Evolutionary conservation across 805 yeast species (phyloP), one percentile per base, ranked within the genome.

Genomic region (Vanderwaltozyma yarrowii): DNA sequence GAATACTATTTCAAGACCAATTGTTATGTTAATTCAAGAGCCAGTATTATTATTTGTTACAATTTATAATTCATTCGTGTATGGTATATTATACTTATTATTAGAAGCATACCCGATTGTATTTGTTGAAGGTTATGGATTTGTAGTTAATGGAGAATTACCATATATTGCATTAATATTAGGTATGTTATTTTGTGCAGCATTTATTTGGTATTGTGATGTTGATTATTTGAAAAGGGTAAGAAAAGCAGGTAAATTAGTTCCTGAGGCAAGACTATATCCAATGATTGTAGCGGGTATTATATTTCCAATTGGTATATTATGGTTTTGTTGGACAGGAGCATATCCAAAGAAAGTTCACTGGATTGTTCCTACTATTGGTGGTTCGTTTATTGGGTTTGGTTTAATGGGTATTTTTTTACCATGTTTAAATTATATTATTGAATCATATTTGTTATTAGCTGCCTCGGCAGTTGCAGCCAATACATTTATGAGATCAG

Each of bases 261-360:
- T 78, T 18, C 94, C 96, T 1, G 95, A 87, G 58, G 80, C 77
- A 28, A 75, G 95, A 58, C 66, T 86, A 42, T 74, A 78, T 13
- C 77, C 87, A 19, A 74, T 85, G 80, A 73, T 84, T 62, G 56
- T 71, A 31, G 88, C 94, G 23, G 76, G 79, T 23, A 45, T 83
- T 39, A 53, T 70, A 8, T 84, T 86, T 66, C 81, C 94, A 20
- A 66, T 75, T 40, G 95, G 95, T 37, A 64, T 86, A 43, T 69
- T 86, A 51, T 82, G 94, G 94, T 68, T 87, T 56, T 74, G 83
- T 38, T 87, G 95, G 95, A 67, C 89, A 5, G 95, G 95, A 53
- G 71, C 74, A 45, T 87, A 78, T 60, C 78, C 73, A 32, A 60
- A 78, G 24, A 60, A 61, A 35, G 74, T 84, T 27, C 95, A 80